Evolutionary conservation across 345 rosid species (phyloP), one percentile per base, ranked within the genome.

Genomic region (Excoecaria cochinchinensis): DNA sequence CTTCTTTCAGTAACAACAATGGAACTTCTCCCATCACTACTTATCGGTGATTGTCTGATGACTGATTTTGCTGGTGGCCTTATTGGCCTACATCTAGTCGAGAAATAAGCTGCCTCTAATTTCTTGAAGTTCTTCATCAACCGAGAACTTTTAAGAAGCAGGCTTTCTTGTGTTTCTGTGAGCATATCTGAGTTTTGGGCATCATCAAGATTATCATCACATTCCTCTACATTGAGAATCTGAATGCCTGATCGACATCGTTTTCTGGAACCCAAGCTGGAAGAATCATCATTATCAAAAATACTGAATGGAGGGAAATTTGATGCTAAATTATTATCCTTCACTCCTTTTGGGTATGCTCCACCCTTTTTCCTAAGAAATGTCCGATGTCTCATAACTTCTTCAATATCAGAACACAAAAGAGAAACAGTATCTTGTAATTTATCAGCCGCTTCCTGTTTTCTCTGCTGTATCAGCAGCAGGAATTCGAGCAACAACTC

Each of bases 401-500:
- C 91, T 71, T 90, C 97, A 72, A 91, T 90, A 82, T 93, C 99
- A 4, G 92, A 83, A 72, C 89, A 89, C 39, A 95, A 81, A 80
- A 93, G 88, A 36, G 94, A 86, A 66, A 89, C 85, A 3, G 95
- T 89, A 71, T 81, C 89, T 61, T 83, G 87, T 84, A 95, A 84
- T 84, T 82, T 87, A 79, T 87, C 84, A 12, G 96, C 90, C 70
- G 90, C 79, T 82, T 93, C 99, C 44, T 86, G 90, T 76, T 95
- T 93, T 75, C 85, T 88, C 74, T 82, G 93, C 81, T 93, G 92
- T 55, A 87, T 76, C 74, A 91, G 65, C 80, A 87, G 70, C 72
- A 95, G 95, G 87, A 93, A 95, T 67, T 93, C 99, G n/a, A 95
- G 86, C 81, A 93, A 80, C 74, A 88, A 82, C 81, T 93, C 99